A percentile compares a stretch with the other conserved stretches of the same genome.
phyloP scores from a whole-genome alignment of 371 early-diverging fungal species.

The Actinomucor elegans region DNA sequence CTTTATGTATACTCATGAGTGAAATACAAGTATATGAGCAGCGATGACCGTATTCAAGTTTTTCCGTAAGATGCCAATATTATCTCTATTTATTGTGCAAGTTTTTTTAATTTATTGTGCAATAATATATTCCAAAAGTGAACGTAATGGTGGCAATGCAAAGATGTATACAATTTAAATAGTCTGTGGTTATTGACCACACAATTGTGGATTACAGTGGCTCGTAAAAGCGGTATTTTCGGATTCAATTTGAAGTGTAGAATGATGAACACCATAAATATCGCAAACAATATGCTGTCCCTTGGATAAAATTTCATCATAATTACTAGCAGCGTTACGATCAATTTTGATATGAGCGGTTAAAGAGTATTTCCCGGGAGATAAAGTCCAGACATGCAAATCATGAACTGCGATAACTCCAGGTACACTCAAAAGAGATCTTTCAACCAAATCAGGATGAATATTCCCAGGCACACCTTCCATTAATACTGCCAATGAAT shows the following conservation, averaged over 20 bases:
- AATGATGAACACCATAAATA: slow-evolving; percentile 67
- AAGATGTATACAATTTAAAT: too few relatives aligned
- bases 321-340: slow-evolving; percentile 19
- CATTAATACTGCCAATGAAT: slow-evolving; percentile 71
- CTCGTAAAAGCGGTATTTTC: slow-evolving; percentile 43
- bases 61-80: too few relatives aligned
- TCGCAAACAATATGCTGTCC: slow-evolving; percentile 66
- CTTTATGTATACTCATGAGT: too few relatives aligned
- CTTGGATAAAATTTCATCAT: slow-evolving; percentile 53
- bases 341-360: slow-evolving; percentile 45
- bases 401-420: slow-evolving; percentile 71
- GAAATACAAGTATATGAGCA: too few relatives aligned
- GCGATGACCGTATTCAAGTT: too few relatives aligned
- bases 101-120: too few relatives aligned
- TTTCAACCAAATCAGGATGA: slow-evolving; percentile 59
- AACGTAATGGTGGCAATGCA: too few relatives aligned
- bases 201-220: slow-evolving; percentile 52
- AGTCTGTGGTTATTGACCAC: too few relatives aligned
- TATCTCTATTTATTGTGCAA: too few relatives aligned
- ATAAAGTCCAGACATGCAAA: slow-evolving; percentile 75
- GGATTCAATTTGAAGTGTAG: slow-evolving; percentile 70
- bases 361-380: slow-evolving; percentile 62
- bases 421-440: slow-evolving; percentile 47
- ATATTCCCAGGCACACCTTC: slow-evolving; percentile 72
- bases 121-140: too few relatives aligned